A percentile compares a stretch with the other conserved stretches of the same genome.
Evolutionary conservation across 805 yeast genomes (phyloP).

Genomic region (Saturnispora hagleri): DNA sequence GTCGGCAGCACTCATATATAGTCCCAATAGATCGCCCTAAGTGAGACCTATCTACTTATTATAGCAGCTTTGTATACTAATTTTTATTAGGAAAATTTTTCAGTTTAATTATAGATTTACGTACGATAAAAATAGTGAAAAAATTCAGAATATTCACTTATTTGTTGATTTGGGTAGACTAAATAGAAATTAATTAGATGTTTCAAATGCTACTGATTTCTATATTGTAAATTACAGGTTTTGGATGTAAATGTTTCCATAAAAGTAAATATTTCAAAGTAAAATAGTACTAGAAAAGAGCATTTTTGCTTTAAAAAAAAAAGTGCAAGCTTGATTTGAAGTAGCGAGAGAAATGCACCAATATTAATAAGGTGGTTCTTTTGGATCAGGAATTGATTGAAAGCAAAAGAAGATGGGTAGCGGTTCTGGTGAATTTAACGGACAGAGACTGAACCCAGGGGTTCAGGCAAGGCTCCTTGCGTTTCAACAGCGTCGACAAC

Average conservation of each 20-base stretch:
- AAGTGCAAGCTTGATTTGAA: neutral
- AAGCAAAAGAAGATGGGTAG: neutral
- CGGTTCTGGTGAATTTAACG: conserved; percentile 8
- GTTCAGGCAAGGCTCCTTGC: conserved; percentile 83
- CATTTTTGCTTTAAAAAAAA: neutral
- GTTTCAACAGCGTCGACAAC: conserved; percentile 72
- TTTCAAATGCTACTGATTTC: neutral
- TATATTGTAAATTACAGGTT: too few species aligned
- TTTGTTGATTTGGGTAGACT: neutral
- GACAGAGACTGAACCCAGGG: conserved; percentile 46
- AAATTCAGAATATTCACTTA: neutral
- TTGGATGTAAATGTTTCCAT: too few species aligned
- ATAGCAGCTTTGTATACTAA: too few species aligned
- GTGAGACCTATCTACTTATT: too few species aligned
- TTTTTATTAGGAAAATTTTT: neutral
- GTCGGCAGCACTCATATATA: too few species aligned
- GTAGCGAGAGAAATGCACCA: neutral
- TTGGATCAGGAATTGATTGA: neutral
- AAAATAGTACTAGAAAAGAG: neutral
- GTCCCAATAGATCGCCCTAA: too few species aligned
- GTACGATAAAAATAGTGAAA: neutral
- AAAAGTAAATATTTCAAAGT: neutral
- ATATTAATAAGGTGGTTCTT: neutral
- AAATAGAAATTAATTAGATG: too few species aligned
- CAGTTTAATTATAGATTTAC: neutral